A percentile compares a stretch with the other conserved stretches of the same genome.
These are phyloP conservation scores for Morella rubra DNA, from an alignment of 306 rosid genomes.

Conservation along the genomic window DNA sequence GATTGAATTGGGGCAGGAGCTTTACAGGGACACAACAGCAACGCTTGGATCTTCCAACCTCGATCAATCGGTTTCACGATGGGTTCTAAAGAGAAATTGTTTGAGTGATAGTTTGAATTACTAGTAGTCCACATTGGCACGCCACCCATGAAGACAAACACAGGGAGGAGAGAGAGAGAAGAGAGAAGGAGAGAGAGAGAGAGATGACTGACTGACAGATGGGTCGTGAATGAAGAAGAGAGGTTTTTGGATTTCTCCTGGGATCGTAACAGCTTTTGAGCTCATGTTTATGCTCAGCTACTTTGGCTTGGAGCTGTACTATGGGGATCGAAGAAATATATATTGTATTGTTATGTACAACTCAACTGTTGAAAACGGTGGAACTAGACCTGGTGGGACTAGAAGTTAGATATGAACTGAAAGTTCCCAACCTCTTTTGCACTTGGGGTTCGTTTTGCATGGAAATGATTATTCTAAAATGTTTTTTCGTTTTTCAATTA, in stretches of 20 bases:
- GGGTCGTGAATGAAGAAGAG: conserved; percentile 43
- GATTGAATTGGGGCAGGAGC: conserved; percentile 51
- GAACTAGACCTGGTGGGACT: conserved; percentile 44
- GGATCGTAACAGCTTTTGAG: conserved; percentile 64
- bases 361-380: conserved; percentile 21
- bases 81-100: conserved; percentile 54
- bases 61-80: conserved; percentile 91
- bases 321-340: conserved; percentile 20
- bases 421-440: conserved; percentile 45
- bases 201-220: conserved; percentile 67
- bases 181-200: conserved; percentile 34
- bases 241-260: conserved; percentile 44
- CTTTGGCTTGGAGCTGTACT: conserved; percentile 63
- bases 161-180: conserved; percentile 41
- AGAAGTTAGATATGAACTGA: conserved; percentile 66
- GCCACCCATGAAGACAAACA: conserved; percentile 24
- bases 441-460: conserved; percentile 54
- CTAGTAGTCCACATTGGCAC: conserved; percentile 43
- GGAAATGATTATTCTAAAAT: background rate
- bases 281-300: conserved; percentile 69
- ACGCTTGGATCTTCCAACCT: conserved; percentile 47
- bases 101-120: conserved; percentile 26
- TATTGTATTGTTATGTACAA: conserved; percentile 34
- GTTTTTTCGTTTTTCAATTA: background rate
- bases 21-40: conserved; percentile 45